Percentiles rank a stretch among this genome's conserved stretches.
Evolutionary conservation across 805 yeast genomes (phyloP).

Genomic region (Saccharomycopsis oosterbeekiorum): DNA sequence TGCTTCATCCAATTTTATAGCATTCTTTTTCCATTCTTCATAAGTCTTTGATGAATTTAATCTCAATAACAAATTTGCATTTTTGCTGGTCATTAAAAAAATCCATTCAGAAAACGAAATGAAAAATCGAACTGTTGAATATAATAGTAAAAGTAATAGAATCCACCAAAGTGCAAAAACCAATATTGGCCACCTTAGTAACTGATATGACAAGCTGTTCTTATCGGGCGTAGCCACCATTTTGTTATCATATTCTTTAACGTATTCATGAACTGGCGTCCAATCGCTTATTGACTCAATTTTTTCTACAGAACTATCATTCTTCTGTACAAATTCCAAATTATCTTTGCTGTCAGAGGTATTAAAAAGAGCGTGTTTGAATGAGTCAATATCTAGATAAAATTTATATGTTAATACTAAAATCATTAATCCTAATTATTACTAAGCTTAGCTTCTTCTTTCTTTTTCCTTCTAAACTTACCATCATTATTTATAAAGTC

Average conservation of each 20-base stretch:
- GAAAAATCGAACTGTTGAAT: slow-evolving; percentile 44
- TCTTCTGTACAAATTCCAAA: slow-evolving; percentile 12
- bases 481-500: slow-evolving; percentile 27
- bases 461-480: slow-evolving; percentile 21
- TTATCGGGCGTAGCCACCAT: not conserved
- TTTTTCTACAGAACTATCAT: slow-evolving; percentile 23
- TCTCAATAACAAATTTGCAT: slow-evolving; percentile 38
- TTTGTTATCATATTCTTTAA: slow-evolving; percentile 21
- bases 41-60: slow-evolving; percentile 42
- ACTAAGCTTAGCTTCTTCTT: not conserved
- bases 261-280: slow-evolving; percentile 32
- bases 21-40: slow-evolving; percentile 53
- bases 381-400: slow-evolving; percentile 27
- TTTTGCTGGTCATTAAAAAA: slow-evolving; percentile 51
- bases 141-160: slow-evolving; percentile 35
- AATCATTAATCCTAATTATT: not conserved
- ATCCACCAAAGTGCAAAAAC: slow-evolving; percentile 47
- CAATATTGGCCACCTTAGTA: slow-evolving; percentile 61
- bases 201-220: slow-evolving; percentile 33
- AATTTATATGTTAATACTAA: not conserved
- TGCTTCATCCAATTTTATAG: slow-evolving; percentile 44
- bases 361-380: slow-evolving; percentile 29
- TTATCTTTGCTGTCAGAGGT: slow-evolving; percentile 23
- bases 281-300: slow-evolving; percentile 38
- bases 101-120: slow-evolving; percentile 55